Evolutionary conservation across 129 eudicot genomes (phyloP), one percentile per base, ranked within the genome.

Genomic region (Smallanthus sonchifolius): DNA sequence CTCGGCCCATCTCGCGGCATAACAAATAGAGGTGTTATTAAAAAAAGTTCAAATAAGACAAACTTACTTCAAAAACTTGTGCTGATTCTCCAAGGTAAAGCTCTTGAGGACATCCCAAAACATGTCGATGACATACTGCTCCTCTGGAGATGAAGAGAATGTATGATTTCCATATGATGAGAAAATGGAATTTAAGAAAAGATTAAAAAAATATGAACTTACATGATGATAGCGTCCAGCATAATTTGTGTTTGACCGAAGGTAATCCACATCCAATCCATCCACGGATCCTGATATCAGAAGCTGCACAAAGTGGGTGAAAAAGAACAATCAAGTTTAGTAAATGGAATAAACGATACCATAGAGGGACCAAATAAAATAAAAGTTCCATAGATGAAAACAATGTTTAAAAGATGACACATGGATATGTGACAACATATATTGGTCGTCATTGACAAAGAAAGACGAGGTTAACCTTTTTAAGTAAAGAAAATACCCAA

Each of bases 221-320:
- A 93, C 98, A 74, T 76, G 81, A 74, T 90, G 96, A 78, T 94
- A 94, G 71, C 98, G 96, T 64, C 98, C 98, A 10, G 96, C 78
- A 80, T 92, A 92, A 77, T 89, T 86, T 48, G 98, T 83, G 80
- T 89, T 81, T 43, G 86, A 79, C 20, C 84, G 88, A 52, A 92
- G 95, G 74, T 89, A 92, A 52, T 87, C 90, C 20, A 89, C 77
- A 81, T 86, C 92, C 54, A 92, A 72, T 40, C 93, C 93, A 77
- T 92, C 98, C 35, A 89, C 87, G 49, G 98, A 87, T 55, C 98
- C 98, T 74, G 98, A 92, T 73, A 94, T 94, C 73, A 94, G 80
- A 82, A 94, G 95, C 98, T 94, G 84, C 51, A 70, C n/a, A 77
- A 62, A 70, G 39, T 34, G 65, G 56, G 39, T 67, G 4, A 30